A percentile compares a stretch with the other conserved stretches of the same genome.
These are phyloP conservation scores for Lentinula detonsa DNA, from an alignment of 768 basidiomycete genomes.

Conservation along the genomic window DNA sequence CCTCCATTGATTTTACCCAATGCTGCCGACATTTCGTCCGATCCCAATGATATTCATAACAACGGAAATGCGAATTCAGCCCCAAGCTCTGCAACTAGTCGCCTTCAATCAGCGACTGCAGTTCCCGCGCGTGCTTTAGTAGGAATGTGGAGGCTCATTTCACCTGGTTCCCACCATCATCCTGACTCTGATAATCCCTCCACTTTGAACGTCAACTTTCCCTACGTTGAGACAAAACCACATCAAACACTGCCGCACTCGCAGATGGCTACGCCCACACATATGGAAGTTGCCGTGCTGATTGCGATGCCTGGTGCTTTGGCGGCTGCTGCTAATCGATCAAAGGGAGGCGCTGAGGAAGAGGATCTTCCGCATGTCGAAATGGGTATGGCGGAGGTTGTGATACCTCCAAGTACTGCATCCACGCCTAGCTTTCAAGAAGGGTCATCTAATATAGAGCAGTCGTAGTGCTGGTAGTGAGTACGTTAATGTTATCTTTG, in stretches of 20 bases:
- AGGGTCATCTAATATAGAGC: background rate
- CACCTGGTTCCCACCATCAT: background rate
- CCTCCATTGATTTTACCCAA: background rate
- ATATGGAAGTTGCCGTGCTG: conserved; percentile 33
- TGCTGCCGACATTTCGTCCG: background rate
- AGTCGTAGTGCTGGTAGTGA: background rate
- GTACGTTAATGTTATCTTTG: background rate
- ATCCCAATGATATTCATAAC: background rate
- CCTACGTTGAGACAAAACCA: conserved; percentile 8
- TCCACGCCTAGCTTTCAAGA: background rate
- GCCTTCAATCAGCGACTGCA: background rate
- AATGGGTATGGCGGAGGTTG: conserved; percentile 22
- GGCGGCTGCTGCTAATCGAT: background rate
- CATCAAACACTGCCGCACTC: conserved; percentile 1
- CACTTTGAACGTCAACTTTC: conserved; percentile 18
- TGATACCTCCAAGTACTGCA: conserved; percentile 1
- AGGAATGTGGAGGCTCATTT: background rate
- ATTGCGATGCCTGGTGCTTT: conserved; percentile 35
- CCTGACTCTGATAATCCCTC: background rate
- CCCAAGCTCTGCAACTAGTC: background rate
- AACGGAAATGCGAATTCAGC: background rate
- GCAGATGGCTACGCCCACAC: conserved; percentile 12
- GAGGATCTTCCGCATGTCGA: conserved; percentile 24
- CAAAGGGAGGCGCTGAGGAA: conserved; percentile 14
- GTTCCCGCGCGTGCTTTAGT: background rate